Conservation (phyloP, 2,329 filamentous ascomycete species). For the Talaromyces albobiverticillius region DNA sequence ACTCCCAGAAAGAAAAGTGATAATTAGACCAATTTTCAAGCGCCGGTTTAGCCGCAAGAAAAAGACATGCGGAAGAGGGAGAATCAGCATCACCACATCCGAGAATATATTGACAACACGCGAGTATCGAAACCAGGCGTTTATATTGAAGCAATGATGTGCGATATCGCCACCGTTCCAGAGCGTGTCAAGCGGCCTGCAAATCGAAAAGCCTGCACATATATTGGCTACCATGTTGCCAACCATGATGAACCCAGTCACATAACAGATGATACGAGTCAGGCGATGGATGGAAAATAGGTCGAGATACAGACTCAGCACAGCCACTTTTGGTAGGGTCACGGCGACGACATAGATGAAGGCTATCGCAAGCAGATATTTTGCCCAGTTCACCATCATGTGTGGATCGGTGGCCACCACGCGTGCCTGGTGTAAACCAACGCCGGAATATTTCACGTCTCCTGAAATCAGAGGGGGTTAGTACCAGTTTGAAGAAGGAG, state of each 20-base stretch:
- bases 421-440: neutral
- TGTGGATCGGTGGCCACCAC: neutral
- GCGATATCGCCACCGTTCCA: neutral
- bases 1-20: constrained; percentile 1
- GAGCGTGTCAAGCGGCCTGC: neutral
- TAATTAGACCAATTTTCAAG: neutral
- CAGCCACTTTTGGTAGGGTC: neutral
- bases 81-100: constrained; percentile 2
- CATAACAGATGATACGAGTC: neutral
- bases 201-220: neutral
- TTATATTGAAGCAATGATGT: neutral
- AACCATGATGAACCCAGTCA: neutral
- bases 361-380: neutral
- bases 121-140: neutral
- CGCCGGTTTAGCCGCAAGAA: neutral
- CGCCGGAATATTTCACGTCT: neutral
- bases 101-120: constrained; percentile 1
- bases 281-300: neutral
- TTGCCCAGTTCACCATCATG: neutral
- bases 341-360: neutral
- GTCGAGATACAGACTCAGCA: neutral
- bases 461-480: neutral
- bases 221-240: neutral
- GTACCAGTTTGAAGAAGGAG: too few relatives aligned
- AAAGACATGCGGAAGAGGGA: neutral